Evolutionary conservation across 1,139 yeast species (phyloP).

Genomic region (Magnusiomyces sp.): DNA sequence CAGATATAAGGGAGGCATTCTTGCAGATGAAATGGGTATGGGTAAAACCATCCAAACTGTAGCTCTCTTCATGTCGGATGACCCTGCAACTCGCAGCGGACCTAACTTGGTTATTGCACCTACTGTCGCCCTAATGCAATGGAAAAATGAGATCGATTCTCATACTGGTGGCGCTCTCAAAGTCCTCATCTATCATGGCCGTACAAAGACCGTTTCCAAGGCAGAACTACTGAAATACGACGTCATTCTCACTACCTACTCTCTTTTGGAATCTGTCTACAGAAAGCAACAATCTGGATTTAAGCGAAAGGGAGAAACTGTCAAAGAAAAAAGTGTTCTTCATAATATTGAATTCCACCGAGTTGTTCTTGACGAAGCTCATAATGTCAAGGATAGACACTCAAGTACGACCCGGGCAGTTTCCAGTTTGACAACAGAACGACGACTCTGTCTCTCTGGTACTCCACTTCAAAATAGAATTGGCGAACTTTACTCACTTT

Average conservation of each 20-base stretch:
- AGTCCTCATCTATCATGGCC: slow-evolving; percentile 76
- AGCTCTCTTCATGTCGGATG: slow-evolving; percentile 69
- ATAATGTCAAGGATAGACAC: slow-evolving; percentile 89
- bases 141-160: slow-evolving; percentile 86
- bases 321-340: slow-evolving; percentile 66
- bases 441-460: slow-evolving; percentile 88
- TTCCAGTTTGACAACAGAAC: slow-evolving; percentile 56
- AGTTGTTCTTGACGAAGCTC: slow-evolving; percentile 94
- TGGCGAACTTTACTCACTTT: slow-evolving; percentile 89
- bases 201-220: slow-evolving; percentile 51
- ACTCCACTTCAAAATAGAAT: slow-evolving; percentile 94
- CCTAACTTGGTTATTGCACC: slow-evolving; percentile 94
- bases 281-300: slow-evolving; percentile 82
- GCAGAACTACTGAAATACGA: slow-evolving; percentile 58
- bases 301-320: slow-evolving; percentile 55
- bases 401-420: slow-evolving; percentile 93
- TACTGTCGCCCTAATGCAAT: slow-evolving; percentile 94
- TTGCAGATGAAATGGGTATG: slow-evolving; percentile 99
- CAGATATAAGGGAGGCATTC: slow-evolving; percentile 77
- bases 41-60: slow-evolving; percentile 96
- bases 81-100: slow-evolving; percentile 36
- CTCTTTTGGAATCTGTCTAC: slow-evolving; percentile 80
- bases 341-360: slow-evolving; percentile 75
- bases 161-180: slow-evolving; percentile 67
- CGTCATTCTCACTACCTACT: slow-evolving; percentile 82